Percentiles rank a stretch among this genome's conserved stretches.
Conservation (phyloP, 2,329 filamentous ascomycete genomes). For the Aureobasidium mangrovei region DNA sequence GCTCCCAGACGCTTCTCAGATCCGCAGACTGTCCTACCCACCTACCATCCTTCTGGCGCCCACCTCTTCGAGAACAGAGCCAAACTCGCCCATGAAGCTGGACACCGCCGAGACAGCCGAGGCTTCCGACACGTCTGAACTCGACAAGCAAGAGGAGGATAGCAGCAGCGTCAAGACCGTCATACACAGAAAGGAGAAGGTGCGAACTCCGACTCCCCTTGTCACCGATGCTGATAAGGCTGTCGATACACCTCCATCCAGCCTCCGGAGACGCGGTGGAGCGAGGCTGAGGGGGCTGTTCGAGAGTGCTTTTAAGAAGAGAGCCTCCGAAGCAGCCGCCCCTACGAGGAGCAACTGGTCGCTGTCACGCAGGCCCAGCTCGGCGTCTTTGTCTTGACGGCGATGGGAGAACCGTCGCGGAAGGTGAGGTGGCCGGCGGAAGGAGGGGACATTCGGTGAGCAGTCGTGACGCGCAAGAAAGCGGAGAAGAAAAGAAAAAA, state of each 20-base stretch:
- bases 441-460: not conserved
- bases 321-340: not conserved
- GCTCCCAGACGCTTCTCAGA: not conserved
- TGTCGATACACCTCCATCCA: constrained; percentile 36
- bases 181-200: not conserved
- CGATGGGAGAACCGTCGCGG: not conserved
- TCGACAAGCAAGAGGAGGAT: not conserved
- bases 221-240: too few species aligned
- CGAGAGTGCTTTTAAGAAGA: constrained; percentile 9
- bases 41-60: constrained; percentile 1
- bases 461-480: not conserved
- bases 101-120: not conserved
- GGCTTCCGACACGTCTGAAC: not conserved
- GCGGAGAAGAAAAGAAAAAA: not conserved
- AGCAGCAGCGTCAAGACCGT: not conserved
- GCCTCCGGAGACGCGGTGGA: constrained; percentile 39
- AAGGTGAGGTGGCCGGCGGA: not conserved
- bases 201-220: constrained; percentile 3
- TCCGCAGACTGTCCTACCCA: constrained; percentile 11
- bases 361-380: constrained; percentile 1
- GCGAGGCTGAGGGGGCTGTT: constrained; percentile 16
- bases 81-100: constrained; percentile 2
- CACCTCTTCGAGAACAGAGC: constrained; percentile 1
- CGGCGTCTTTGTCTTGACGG: constrained; percentile 3
- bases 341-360: not conserved